These are phyloP conservation scores for Phytopythium ostracodes DNA, from an alignment of 352 stramenopile genomes.

Conservation along the genomic window DNA sequence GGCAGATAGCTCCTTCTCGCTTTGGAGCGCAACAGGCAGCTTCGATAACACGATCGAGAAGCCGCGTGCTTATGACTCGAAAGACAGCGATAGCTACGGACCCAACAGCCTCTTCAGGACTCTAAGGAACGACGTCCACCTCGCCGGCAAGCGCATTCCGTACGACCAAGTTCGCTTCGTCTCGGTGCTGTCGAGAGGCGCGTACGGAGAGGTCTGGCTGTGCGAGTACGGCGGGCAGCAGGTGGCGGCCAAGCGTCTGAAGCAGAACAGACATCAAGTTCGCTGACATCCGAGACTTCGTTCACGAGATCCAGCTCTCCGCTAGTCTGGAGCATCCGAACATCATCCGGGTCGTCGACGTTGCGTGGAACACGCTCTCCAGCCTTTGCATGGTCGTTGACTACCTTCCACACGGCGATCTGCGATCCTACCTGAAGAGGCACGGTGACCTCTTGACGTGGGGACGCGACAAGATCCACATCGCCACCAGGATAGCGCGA, in stretches of 20 bases:
- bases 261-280: slow-evolving; percentile 24
- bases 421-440: slow-evolving; percentile 16
- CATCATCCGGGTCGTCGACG: slow-evolving; percentile 41
- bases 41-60: not conserved
- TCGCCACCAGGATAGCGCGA: slow-evolving; percentile 17
- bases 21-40: not conserved
- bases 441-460: slow-evolving; percentile 25
- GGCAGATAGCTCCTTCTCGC: not conserved
- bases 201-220: slow-evolving; percentile 44
- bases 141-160: slow-evolving; percentile 16
- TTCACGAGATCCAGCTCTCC: slow-evolving; percentile 32
- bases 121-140: slow-evolving; percentile 13
- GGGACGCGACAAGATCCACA: slow-evolving; percentile 26
- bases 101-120: slow-evolving; percentile 22
- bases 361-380: slow-evolving; percentile 42
- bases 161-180: slow-evolving; percentile 15
- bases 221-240: slow-evolving; percentile 34
- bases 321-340: slow-evolving; percentile 43
- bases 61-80: not conserved
- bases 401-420: slow-evolving; percentile 17
- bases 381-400: slow-evolving; percentile 35
- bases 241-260: slow-evolving; percentile 40
- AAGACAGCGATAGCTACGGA: slow-evolving; percentile 20
- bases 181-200: slow-evolving; percentile 18
- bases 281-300: slow-evolving; percentile 28